Conservation (phyloP, 164 flowering plant genomes). For the Platanus orientalis region DNA sequence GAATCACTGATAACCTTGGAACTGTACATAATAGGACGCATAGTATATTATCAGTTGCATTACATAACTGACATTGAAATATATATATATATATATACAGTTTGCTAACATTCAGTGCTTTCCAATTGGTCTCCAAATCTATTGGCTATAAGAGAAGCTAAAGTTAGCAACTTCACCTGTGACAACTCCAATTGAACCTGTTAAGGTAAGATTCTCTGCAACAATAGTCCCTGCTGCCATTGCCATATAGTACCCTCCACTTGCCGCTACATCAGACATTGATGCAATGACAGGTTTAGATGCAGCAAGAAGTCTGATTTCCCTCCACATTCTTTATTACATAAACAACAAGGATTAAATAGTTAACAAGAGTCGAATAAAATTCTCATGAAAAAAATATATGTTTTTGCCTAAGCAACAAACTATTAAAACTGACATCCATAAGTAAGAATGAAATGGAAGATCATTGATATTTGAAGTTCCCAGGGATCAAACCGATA, state of each 20-base stretch:
- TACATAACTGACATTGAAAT: neutral
- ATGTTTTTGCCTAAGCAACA: neutral
- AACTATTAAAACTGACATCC: neutral
- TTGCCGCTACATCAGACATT: constrained; percentile 97
- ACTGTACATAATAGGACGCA: neutral
- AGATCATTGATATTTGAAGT: neutral
- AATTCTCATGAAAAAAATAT: neutral
- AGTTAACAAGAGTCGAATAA: neutral
- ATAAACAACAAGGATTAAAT: constrained; percentile 4
- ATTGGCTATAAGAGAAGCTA: neutral
- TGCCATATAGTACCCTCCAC: constrained; percentile 99
- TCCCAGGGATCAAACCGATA: too few species aligned
- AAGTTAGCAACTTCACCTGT: constrained; percentile 46
- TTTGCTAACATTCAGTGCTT: neutral
- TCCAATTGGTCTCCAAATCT: neutral
- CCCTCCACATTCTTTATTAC: constrained; percentile 91
- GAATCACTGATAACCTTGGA: too few species aligned
- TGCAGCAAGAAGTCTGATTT: constrained; percentile 79
- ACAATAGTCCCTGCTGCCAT: constrained; percentile 84
- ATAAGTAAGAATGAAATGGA: too few species aligned
- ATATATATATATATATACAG: neutral
- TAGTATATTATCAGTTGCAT: neutral
- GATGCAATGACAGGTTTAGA: constrained; percentile 92
- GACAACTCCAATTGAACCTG: constrained; percentile 97
- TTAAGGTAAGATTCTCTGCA: constrained; percentile 84